phyloP scores from a whole-genome alignment of 208 protist genomes.

The Crithidia bombi region DNA sequence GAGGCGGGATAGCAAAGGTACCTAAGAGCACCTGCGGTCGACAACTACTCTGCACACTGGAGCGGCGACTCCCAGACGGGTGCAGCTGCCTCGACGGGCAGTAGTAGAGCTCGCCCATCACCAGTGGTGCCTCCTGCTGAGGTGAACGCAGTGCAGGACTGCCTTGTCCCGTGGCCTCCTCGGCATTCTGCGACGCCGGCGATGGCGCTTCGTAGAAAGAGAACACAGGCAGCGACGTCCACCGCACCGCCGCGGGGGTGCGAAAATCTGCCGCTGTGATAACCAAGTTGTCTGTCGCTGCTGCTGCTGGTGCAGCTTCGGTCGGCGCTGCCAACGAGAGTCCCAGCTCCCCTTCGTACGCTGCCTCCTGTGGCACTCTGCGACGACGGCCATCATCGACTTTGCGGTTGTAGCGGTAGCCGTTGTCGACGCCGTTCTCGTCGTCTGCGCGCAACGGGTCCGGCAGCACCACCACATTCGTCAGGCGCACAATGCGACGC shows the following conservation, averaged over 20 bases:
- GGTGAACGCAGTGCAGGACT: neutral
- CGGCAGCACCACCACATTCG: neutral
- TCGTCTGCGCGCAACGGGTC: neutral
- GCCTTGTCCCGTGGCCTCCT: neutral
- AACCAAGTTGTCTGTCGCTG: neutral
- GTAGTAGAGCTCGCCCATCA: slow-evolving; percentile 12
- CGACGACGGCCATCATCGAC: neutral
- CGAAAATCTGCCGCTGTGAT: slow-evolving; percentile 4
- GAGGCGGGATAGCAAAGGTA: slow-evolving; percentile 12
- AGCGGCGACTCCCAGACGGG: neutral
- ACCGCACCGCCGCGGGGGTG: slow-evolving; percentile 13
- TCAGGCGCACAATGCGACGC: slow-evolving; percentile 15
- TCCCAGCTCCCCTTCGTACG: neutral
- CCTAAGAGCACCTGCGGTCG: slow-evolving; percentile 4
- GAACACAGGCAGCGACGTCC: slow-evolving; percentile 5
- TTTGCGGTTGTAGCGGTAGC: neutral
- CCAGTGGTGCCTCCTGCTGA: neutral
- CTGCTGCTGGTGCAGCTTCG: neutral
- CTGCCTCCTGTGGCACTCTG: neutral
- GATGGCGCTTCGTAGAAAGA: slow-evolving; percentile 3
- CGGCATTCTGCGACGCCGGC: neutral
- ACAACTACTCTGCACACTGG: neutral
- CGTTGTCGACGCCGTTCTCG: neutral
- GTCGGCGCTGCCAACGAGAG: neutral
- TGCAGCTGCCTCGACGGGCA: neutral